Percentiles rank a stretch among this genome's conserved stretches.
These are phyloP conservation scores for Solanum paucissectum DNA, from an alignment of 257 asterid species.

Conservation along the genomic window DNA sequence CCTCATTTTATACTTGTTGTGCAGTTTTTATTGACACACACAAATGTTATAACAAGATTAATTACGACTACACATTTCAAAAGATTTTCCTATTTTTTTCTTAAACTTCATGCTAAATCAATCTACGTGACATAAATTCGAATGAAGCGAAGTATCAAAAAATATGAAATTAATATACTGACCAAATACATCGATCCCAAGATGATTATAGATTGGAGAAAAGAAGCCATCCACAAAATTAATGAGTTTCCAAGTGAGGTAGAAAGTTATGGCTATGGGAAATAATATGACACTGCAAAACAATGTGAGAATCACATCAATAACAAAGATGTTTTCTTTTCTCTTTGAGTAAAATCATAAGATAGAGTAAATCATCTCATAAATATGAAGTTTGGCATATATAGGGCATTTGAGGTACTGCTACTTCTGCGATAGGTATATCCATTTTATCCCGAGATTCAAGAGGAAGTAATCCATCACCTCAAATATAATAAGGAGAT, in stretches of 20 bases:
- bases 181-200: slow-evolving; percentile 16
- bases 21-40: background rate
- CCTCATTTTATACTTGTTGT: background rate
- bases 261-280: slow-evolving; percentile 17
- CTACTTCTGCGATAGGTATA: too few relatives aligned
- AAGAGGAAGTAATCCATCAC: too few relatives aligned
- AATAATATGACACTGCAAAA: slow-evolving; percentile 12
- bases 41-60: background rate
- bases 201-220: slow-evolving; percentile 12
- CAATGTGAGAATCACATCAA: background rate
- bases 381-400: too few relatives aligned
- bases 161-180: background rate
- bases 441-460: too few relatives aligned
- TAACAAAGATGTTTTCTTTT: background rate
- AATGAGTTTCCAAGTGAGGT: slow-evolving; percentile 12
- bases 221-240: slow-evolving; percentile 13
- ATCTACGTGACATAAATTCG: background rate
- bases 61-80: background rate
- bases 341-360: background rate
- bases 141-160: background rate
- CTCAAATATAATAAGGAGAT: background rate
- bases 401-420: too few relatives aligned
- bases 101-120: background rate
- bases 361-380: background rate
- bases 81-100: background rate